Evolutionary conservation across 176 grass and related monocot genomes (phyloP), one percentile per base, ranked within the genome.

Genomic region (Oryza coarctata): DNA sequence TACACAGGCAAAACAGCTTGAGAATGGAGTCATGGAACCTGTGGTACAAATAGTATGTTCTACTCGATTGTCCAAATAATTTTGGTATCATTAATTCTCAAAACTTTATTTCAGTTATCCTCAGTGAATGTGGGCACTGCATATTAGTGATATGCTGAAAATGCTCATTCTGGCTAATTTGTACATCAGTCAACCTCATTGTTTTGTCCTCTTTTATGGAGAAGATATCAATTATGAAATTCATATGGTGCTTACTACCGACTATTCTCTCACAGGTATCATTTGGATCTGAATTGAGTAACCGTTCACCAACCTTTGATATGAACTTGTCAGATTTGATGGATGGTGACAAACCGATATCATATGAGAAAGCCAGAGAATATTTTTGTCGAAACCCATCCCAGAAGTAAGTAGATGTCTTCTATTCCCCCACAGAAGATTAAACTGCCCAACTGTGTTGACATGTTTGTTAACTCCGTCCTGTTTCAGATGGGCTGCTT

Each of bases 221-320:
- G n/a, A 36, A 36, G 23, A 66, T 0, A 23, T 58, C 50, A 73
- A 58, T 12, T 7, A 68, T 55, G 39, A 86, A 80, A 68, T 83
- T 66, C 28, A 15, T 13, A 15, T 13, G 55, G 6, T 39, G 52
- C 40, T 39, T 39, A 49, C 9, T 76, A 34, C 78, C 68, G 39
- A 78, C 22, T 31, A 58, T 78, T 81, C 13, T 76, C 36, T 72
- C 65, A 40, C 57, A 94, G 89, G 89, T 91, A 79, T 91, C 89
- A 84, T 91, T 94, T 82, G 89, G 92, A 26, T 94, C 92, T 20
- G 92, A 94, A n/a, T 84, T 89, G 73, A 94, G 80, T 83, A 94
- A 89, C 41, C 92, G 92, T 79, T 80, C 92, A 55, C 92, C 89
- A 30, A 94, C 92, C 36, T 94, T 94, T 22, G 92, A 94, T 85